Conservation (phyloP, 1,284 basidiomycete genomes). For the Grifola frondosa region DNA sequence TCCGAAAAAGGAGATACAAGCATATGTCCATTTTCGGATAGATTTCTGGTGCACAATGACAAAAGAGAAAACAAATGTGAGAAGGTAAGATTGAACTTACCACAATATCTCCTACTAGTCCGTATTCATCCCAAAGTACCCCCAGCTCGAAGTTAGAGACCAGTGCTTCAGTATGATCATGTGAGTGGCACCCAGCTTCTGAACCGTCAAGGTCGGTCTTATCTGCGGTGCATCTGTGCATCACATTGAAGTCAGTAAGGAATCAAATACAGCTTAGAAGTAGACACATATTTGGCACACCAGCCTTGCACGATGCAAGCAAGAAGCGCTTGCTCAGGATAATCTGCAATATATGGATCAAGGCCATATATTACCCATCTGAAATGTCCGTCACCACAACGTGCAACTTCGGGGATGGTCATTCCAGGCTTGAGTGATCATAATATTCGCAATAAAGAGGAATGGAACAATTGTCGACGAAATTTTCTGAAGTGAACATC, state of each 20-base stretch:
- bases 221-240: slow-evolving; percentile 9
- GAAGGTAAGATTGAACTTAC: slow-evolving; percentile 6
- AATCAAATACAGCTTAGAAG: neutral
- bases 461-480: slow-evolving; percentile 11
- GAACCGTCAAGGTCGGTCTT: slow-evolving; percentile 11
- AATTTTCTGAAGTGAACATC: slow-evolving; percentile 6
- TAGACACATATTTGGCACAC: slow-evolving; percentile 9
- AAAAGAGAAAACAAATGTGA: too few species aligned
- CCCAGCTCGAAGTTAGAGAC: slow-evolving; percentile 5
- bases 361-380: slow-evolving; percentile 5
- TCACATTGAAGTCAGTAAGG: neutral
- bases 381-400: slow-evolving; percentile 10
- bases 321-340: slow-evolving; percentile 7
- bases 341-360: slow-evolving; percentile 10
- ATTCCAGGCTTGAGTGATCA: slow-evolving; percentile 1
- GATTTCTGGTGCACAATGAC: too few species aligned
- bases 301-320: slow-evolving; percentile 7
- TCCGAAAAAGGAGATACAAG: too few species aligned
- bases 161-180: slow-evolving; percentile 10
- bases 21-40: too few species aligned
- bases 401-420: slow-evolving; percentile 4
- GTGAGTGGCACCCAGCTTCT: slow-evolving; percentile 3
- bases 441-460: neutral
- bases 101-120: slow-evolving; percentile 18
- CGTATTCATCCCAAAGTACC: slow-evolving; percentile 19